Conservation (phyloP, 306 rosid genomes). For the Rosa lucieae region DNA sequence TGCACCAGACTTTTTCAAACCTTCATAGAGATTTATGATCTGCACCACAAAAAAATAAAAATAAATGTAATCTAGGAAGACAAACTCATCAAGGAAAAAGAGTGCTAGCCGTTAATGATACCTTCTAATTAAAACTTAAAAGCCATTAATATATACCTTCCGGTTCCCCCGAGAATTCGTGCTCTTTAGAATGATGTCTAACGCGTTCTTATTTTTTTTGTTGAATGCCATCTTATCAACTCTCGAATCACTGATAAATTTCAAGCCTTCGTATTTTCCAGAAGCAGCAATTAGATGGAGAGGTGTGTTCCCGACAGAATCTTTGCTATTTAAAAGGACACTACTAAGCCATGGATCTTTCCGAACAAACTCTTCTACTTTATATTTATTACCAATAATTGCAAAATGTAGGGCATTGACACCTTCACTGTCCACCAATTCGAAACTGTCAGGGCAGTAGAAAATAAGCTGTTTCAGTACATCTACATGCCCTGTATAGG, state of each 20-base stretch:
- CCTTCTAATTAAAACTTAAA: no score
- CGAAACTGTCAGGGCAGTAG: neutral
- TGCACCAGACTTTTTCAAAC: no score
- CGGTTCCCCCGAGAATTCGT: no score
- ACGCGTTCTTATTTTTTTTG: neutral
- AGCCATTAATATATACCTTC: no score
- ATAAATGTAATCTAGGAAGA: no score
- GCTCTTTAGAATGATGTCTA: neutral
- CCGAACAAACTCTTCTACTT: neutral
- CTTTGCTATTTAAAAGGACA: neutral
- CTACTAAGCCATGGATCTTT: neutral
- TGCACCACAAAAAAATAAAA: no score
- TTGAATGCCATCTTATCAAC: neutral
- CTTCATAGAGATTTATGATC: no score
- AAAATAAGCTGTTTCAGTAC: neutral
- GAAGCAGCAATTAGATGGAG: neutral
- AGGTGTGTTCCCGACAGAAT: neutral
- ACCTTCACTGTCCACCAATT: neutral
- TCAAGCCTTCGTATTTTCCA: neutral
- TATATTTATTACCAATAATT: fast-evolving
- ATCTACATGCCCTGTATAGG: neutral
- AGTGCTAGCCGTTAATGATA: no score
- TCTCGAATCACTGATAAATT: neutral
- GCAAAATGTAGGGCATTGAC: neutral
- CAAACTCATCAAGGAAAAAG: no score